Percentiles rank a stretch among this genome's conserved stretches.
phyloP scores from a whole-genome alignment of 106 monocot species.

The Allium fistulosum region DNA sequence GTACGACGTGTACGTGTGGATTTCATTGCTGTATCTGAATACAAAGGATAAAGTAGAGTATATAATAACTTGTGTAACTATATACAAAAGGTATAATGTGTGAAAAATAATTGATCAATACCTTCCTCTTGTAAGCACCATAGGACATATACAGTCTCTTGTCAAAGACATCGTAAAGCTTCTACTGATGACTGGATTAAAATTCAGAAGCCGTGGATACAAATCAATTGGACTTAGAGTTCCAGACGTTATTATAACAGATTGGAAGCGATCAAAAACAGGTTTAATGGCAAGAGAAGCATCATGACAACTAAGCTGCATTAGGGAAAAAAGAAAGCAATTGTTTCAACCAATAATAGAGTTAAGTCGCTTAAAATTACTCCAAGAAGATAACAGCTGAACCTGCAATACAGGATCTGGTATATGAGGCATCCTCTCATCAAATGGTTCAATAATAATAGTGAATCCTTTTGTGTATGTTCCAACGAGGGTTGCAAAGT shows the following conservation, averaged over 20 bases:
- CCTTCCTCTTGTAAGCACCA: constrained; percentile 99
- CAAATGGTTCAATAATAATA: constrained; percentile 94
- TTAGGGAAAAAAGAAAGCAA: neutral
- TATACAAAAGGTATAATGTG: neutral
- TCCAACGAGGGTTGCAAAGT: constrained; percentile 96
- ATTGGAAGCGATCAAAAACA: constrained; percentile 94
- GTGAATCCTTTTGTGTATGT: constrained; percentile 92
- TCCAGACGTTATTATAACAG: constrained; percentile 95
- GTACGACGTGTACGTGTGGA: too few species aligned
- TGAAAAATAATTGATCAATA: constrained; percentile 13
- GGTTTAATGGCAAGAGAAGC: constrained; percentile 97
- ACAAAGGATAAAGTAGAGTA: too few species aligned
- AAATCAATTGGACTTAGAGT: constrained; percentile 98
- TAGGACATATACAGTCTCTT: constrained; percentile 98
- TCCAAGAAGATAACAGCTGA: neutral
- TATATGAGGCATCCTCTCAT: constrained; percentile 96
- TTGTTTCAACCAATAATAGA: too few species aligned
- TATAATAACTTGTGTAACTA: too few species aligned
- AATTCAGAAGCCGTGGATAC: constrained; percentile 91
- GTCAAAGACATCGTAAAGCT: constrained; percentile 99
- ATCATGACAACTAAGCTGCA: constrained; percentile 94
- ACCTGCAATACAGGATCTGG: constrained; percentile 96
- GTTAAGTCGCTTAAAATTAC: too few species aligned
- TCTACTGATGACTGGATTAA: constrained; percentile 90
- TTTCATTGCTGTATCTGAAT: too few species aligned